phyloP scores from a whole-genome alignment of 108 stramenopile genomes.

The Discostella stelligeroides region DNA sequence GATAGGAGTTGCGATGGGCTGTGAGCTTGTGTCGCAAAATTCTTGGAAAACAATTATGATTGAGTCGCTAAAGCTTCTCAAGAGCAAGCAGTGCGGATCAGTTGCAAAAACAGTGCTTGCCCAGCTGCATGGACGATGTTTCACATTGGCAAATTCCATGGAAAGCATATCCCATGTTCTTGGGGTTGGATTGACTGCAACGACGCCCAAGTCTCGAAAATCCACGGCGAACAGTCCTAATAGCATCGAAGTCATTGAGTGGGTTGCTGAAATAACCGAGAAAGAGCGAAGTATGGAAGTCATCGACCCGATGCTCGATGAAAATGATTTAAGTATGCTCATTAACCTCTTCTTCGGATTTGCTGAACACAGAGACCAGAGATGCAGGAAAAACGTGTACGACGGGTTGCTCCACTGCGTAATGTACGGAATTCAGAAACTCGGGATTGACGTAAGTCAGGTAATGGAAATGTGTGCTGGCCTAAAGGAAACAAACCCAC shows the following conservation, averaged over 20 bases:
- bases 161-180: conserved; percentile 52
- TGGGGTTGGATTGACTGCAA: conserved; percentile 42
- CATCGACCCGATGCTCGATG: conserved; percentile 48
- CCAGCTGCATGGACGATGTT: conserved; percentile 57
- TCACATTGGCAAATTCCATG: conserved; percentile 52
- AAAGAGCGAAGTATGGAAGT: conserved; percentile 47
- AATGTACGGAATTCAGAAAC: conserved; percentile 44
- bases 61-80: conserved; percentile 57
- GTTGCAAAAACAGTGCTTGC: conserved; percentile 54
- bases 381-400: conserved; percentile 51
- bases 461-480: conserved; percentile 42
- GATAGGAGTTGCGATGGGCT: conserved; percentile 56
- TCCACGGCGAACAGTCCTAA: conserved; percentile 28
- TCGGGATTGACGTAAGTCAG: conserved; percentile 37
- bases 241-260: conserved; percentile 54
- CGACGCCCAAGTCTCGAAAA: conserved; percentile 34
- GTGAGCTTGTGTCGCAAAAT: conserved; percentile 43
- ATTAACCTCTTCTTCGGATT: conserved; percentile 49
- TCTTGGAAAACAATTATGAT: conserved; percentile 63
- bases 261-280: conserved; percentile 57
- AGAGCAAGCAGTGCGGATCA: conserved; percentile 54
- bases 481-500: conserved; percentile 50
- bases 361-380: conserved; percentile 56
- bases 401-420: conserved; percentile 52
- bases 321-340: conserved; percentile 38